phyloP scores from a whole-genome alignment of 306 rosid species.

The Vachellia pachyceras region DNA sequence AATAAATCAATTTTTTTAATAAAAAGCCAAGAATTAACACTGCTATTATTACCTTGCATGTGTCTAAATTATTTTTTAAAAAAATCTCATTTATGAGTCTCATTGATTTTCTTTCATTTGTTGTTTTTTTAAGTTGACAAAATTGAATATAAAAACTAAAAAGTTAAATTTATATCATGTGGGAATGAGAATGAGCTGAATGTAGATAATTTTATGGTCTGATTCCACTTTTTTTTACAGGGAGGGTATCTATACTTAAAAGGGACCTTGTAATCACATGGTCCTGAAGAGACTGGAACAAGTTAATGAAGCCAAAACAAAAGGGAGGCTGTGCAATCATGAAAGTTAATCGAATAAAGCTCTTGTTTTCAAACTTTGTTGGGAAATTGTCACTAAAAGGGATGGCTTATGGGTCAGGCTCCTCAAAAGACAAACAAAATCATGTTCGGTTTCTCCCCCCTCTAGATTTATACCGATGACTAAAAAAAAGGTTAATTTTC shows the following conservation, averaged over 20 bases:
- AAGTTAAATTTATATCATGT: not conserved
- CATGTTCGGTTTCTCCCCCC: no score
- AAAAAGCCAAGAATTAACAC: not conserved
- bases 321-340: not conserved
- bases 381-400: not conserved
- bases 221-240: not conserved
- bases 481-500: no score
- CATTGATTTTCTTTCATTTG: not conserved
- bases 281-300: not conserved
- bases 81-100: no score
- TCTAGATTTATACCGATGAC: no score
- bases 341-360: not conserved
- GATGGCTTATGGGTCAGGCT: not conserved
- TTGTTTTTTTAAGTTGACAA: not conserved
- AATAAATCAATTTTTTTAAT: no score
- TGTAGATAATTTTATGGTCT: not conserved
- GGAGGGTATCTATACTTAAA: no score
- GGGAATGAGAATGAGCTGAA: not conserved
- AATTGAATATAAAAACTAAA: not conserved
- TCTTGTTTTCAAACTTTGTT: not conserved
- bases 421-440: not conserved
- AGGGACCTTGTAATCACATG: not conserved
- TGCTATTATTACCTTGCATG: not conserved
- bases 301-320: not conserved
- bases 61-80: not conserved